A percentile compares a stretch with the other conserved stretches of the same genome.
phyloP scores from a whole-genome alignment of 2,329 filamentous ascomycete genomes.

The Parastagonospora nodorum region DNA sequence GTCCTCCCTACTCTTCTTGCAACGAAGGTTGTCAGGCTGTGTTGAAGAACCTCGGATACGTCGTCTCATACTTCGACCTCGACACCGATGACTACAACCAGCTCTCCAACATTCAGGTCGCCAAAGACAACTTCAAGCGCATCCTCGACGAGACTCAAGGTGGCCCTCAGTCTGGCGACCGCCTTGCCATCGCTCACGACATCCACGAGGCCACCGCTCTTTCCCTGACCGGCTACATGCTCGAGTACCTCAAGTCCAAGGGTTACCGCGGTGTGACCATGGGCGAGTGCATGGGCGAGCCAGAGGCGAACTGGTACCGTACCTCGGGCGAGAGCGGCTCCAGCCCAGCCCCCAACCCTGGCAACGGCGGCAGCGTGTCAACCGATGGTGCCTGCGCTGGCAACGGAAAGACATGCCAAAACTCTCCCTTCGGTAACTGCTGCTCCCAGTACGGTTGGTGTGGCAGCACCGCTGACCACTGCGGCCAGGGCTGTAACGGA shows the following conservation, averaged over 20 bases:
- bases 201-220: conserved; percentile 54
- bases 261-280: conserved; percentile 54
- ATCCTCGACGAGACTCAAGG: conserved; percentile 28
- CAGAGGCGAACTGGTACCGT: conserved; percentile 56
- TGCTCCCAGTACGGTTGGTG: conserved; percentile 54
- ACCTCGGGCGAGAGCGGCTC: conserved; percentile 31
- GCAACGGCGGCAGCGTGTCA: conserved; percentile 19
- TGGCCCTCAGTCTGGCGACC: conserved; percentile 33
- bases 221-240: conserved; percentile 51
- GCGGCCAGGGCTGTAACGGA: conserved; percentile 40
- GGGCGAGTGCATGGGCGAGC: conserved; percentile 56
- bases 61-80: conserved; percentile 65
- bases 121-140: conserved; percentile 48
- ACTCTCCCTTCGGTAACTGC: conserved; percentile 47
- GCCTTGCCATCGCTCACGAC: conserved; percentile 60
- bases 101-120: conserved; percentile 40
- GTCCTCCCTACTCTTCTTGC: conserved; percentile 56
- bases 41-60: conserved; percentile 58
- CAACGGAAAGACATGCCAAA: conserved; percentile 26
- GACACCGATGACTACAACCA: conserved; percentile 57
- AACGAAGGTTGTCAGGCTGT: conserved; percentile 45
- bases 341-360: conserved; percentile 10
- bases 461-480: conserved; percentile 36
- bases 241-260: conserved; percentile 45
- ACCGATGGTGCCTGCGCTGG: conserved; percentile 28